Percentiles rank a stretch among this genome's conserved stretches.
Evolutionary conservation across 2,329 filamentous ascomycete genomes (phyloP).

Genomic region (Penicillium sp.): DNA sequence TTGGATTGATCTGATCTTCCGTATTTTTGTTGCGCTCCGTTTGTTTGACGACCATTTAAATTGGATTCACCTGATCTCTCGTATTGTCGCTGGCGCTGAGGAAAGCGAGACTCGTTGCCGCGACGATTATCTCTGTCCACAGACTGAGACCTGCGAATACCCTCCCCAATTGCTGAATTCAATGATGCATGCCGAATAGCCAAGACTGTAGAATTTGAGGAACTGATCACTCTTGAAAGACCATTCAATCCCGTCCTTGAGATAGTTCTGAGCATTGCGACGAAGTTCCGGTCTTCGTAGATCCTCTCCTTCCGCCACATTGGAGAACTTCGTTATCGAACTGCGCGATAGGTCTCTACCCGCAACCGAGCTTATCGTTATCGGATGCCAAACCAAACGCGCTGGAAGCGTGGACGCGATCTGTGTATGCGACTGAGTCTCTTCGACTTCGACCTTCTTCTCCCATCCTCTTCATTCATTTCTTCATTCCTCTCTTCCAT

Average conservation of each 20-base stretch:
- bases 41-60: background rate
- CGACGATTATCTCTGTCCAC: slow-evolving; percentile 9
- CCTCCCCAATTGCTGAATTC: slow-evolving; percentile 67
- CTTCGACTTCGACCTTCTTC: background rate
- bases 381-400: background rate
- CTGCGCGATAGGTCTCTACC: background rate
- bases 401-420: background rate
- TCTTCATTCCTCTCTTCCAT: background rate
- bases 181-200: slow-evolving; percentile 55
- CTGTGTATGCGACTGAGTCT: background rate
- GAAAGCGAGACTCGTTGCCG: background rate
- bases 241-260: background rate
- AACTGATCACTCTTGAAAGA: background rate
- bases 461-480: background rate
- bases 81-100: slow-evolving; percentile 1
- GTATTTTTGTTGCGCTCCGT: background rate
- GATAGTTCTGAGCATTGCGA: slow-evolving; percentile 14
- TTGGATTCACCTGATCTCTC: background rate
- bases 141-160: slow-evolving; percentile 54
- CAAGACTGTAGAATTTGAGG: slow-evolving; percentile 11
- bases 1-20: background rate
- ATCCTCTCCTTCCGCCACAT: background rate
- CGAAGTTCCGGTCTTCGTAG: background rate
- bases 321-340: slow-evolving; percentile 1
- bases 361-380: slow-evolving; percentile 5